Evolutionary conservation across 306 rosid species (phyloP).

Genomic region (Dryas drummondii): DNA sequence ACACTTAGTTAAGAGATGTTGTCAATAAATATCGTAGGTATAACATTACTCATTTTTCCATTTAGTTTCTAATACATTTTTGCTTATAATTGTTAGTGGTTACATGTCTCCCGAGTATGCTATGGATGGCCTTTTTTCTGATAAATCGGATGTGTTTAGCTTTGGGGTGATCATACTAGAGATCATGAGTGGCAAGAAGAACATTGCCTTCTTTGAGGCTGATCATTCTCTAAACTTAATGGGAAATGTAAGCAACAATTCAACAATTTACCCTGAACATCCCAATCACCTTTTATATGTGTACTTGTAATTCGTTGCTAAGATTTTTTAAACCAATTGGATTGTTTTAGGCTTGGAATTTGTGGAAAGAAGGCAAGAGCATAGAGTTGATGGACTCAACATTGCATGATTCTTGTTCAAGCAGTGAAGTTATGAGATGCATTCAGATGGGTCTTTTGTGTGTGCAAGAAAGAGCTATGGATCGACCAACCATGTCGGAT

Average conservation of each 20-base stretch:
- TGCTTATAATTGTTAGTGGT: not conserved
- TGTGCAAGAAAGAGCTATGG: constrained; percentile 22
- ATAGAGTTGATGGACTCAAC: constrained; percentile 10
- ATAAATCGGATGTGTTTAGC: constrained; percentile 18
- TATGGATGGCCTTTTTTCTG: constrained; percentile 19
- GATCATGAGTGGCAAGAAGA: constrained; percentile 16
- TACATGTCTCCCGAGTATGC: constrained; percentile 23
- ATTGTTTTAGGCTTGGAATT: constrained; percentile 21
- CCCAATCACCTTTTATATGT: not conserved
- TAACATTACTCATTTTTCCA: not conserved
- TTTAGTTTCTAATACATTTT: not conserved
- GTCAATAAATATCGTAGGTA: not conserved
- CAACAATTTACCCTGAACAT: not conserved
- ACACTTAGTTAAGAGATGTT: not conserved
- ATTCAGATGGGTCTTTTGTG: constrained; percentile 22
- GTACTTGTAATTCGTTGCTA: too few species aligned
- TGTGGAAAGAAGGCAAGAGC: constrained; percentile 19
- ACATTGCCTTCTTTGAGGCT: constrained; percentile 17
- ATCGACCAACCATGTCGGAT: constrained; percentile 15
- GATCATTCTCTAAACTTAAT: constrained; percentile 22
- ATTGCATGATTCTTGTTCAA: not conserved
- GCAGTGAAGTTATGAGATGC: constrained; percentile 11
- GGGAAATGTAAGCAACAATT: constrained; percentile 5
- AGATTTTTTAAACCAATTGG: not conserved
- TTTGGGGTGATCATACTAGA: constrained; percentile 22